phyloP scores from a whole-genome alignment of 2,329 filamentous ascomycete species.

The Hymenoscyphus occultus region DNA sequence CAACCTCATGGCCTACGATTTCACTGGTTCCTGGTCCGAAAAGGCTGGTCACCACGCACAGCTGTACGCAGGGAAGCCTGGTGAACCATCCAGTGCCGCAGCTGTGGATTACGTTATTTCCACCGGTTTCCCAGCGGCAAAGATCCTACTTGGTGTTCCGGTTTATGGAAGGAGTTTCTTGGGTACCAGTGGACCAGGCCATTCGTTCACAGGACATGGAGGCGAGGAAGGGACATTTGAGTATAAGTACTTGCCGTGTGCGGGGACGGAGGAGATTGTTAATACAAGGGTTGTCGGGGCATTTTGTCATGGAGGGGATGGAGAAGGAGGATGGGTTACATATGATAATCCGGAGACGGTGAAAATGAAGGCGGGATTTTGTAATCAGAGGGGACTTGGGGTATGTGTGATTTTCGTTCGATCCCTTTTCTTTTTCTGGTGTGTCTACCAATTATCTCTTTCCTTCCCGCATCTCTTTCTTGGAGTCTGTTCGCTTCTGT shows the following conservation, averaged over 20 bases:
- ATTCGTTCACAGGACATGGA: slow-evolving; percentile 52
- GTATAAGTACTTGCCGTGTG: slow-evolving; percentile 65
- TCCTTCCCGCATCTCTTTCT: background rate
- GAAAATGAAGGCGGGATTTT: slow-evolving; percentile 70
- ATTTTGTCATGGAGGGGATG: slow-evolving; percentile 68
- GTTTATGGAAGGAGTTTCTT: slow-evolving; percentile 74
- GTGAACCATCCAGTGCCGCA: slow-evolving; percentile 63
- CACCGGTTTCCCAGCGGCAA: slow-evolving; percentile 64
- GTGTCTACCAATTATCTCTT: background rate
- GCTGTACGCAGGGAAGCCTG: slow-evolving; percentile 57
- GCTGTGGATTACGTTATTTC: slow-evolving; percentile 63
- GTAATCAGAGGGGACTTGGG: slow-evolving; percentile 66
- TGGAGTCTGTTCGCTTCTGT: background rate
- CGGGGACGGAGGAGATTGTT: slow-evolving; percentile 60
- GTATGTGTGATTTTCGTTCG: slow-evolving; percentile 37
- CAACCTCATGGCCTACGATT: slow-evolving; percentile 80
- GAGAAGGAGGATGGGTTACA: slow-evolving; percentile 72
- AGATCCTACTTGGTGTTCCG: slow-evolving; percentile 73
- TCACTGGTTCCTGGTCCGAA: slow-evolving; percentile 67
- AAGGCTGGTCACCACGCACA: slow-evolving; percentile 74
- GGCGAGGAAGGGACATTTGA: slow-evolving; percentile 71
- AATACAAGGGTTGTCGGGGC: slow-evolving; percentile 68
- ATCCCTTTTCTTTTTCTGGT: background rate
- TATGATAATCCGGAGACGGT: slow-evolving; percentile 80
- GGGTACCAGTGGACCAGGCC: slow-evolving; percentile 60